Percentiles rank a stretch among this genome's conserved stretches.
Evolutionary conservation across 192 early-diverging fungal species (phyloP).

Genomic region (Coemansia sp.): DNA sequence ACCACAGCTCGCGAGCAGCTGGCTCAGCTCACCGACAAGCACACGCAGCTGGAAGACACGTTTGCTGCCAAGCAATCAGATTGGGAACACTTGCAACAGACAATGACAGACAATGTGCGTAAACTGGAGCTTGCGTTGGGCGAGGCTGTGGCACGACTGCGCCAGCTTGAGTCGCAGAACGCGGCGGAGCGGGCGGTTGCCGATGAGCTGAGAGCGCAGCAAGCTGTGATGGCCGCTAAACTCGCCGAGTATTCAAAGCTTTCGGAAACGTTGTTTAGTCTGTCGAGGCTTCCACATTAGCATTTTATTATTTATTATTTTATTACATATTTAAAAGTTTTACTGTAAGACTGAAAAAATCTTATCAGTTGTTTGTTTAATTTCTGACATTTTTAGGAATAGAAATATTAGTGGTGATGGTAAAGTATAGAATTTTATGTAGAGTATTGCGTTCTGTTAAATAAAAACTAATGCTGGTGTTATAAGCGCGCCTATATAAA

Average conservation of each 20-base stretch:
- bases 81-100: constrained; percentile 2
- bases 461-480: no score
- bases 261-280: constrained; percentile 21
- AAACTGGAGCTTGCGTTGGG: constrained; percentile 29
- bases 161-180: constrained; percentile 25
- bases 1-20: constrained; percentile 2
- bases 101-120: constrained; percentile 13
- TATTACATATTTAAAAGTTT: neutral
- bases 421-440: no score
- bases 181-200: constrained; percentile 13
- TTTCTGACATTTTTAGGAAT: no score
- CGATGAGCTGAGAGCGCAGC: constrained; percentile 20
- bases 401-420: no score
- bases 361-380: no score
- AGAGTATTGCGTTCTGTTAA: no score
- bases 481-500: no score
- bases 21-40: constrained; percentile 3
- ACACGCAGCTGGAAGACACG: constrained; percentile 2
- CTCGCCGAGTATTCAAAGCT: constrained; percentile 34
- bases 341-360: no score
- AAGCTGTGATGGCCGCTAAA: constrained; percentile 13
- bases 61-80: constrained; percentile 1
- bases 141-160: constrained; percentile 32
- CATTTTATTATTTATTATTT: neutral
- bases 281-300: constrained; percentile 16